Evolutionary conservation across 495 filamentous ascomycete species (phyloP).

Genomic region (Aspergillus cavernicola): DNA sequence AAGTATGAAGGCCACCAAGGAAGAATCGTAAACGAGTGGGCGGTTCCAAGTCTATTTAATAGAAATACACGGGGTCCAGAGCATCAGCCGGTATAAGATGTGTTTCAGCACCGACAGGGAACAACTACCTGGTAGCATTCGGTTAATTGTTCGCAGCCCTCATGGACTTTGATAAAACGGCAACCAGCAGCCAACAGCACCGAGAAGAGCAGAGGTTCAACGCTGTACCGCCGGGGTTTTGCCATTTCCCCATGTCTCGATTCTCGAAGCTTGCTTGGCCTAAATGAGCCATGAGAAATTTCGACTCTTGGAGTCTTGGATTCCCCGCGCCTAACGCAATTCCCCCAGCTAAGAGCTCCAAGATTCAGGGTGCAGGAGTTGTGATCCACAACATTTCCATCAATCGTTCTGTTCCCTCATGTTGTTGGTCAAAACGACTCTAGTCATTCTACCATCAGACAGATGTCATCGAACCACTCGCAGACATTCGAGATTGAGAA

Average conservation of each 20-base stretch:
- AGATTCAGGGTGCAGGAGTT: background rate
- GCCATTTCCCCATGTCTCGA: constrained; percentile 5
- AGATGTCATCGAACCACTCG: no score
- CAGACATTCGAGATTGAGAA: no score
- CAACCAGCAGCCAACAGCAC: background rate
- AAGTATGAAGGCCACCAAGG: background rate
- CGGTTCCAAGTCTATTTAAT: background rate
- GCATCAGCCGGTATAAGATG: background rate
- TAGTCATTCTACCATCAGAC: background rate
- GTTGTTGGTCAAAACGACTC: background rate
- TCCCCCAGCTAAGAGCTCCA: background rate
- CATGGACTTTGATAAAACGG: background rate
- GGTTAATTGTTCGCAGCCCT: background rate
- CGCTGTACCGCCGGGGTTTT: constrained; percentile 4
- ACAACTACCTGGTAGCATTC: background rate
- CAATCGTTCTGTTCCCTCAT: background rate
- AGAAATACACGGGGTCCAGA: background rate
- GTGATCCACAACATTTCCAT: background rate
- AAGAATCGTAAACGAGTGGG: background rate
- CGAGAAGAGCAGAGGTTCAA: background rate
- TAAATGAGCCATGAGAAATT: background rate
- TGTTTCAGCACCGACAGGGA: background rate
- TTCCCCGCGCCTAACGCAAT: background rate
- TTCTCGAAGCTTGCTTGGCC: background rate
- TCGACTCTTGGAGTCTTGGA: background rate